phyloP scores from a whole-genome alignment of 495 filamentous ascomycete genomes.

The Xylaria bambusicola region DNA sequence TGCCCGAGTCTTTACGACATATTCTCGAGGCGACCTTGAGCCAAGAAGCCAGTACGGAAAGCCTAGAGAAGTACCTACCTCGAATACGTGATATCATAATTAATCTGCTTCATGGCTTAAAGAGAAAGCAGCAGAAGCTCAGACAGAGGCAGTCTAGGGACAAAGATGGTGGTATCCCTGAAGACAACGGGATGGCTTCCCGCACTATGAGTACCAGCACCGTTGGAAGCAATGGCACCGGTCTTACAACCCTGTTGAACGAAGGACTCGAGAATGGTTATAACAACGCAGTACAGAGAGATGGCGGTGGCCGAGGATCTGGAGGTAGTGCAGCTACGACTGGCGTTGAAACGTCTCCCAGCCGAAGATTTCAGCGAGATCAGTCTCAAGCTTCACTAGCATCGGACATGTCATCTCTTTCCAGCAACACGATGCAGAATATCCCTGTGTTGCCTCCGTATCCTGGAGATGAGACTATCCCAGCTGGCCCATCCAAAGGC shows the following conservation, averaged over 20 bases:
- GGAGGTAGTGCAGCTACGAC: background rate
- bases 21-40: conserved; percentile 95
- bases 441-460: conserved; percentile 68
- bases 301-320: conserved; percentile 6
- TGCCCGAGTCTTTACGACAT: conserved; percentile 83
- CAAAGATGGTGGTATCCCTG: conserved; percentile 50
- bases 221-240: conserved; percentile 58
- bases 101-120: conserved; percentile 90
- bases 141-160: conserved; percentile 78
- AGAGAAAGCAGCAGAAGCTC: conserved; percentile 91
- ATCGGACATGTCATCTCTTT: conserved; percentile 60
- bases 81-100: conserved; percentile 98
- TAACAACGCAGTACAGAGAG: conserved; percentile 30
- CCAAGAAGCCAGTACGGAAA: conserved; percentile 91
- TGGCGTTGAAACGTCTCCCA: conserved; percentile 39
- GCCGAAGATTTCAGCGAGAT: conserved; percentile 45
- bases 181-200: conserved; percentile 38
- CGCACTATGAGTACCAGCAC: conserved; percentile 72
- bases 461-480: conserved; percentile 56
- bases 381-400: conserved; percentile 47
- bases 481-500: conserved; percentile 39
- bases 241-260: conserved; percentile 67
- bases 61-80: conserved; percentile 87
- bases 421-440: conserved; percentile 68
- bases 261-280: conserved; percentile 55